These are phyloP conservation scores for Pestalotiopsis sp. DNA, from an alignment of 2,329 filamentous ascomycete species.

Conservation along the genomic window DNA sequence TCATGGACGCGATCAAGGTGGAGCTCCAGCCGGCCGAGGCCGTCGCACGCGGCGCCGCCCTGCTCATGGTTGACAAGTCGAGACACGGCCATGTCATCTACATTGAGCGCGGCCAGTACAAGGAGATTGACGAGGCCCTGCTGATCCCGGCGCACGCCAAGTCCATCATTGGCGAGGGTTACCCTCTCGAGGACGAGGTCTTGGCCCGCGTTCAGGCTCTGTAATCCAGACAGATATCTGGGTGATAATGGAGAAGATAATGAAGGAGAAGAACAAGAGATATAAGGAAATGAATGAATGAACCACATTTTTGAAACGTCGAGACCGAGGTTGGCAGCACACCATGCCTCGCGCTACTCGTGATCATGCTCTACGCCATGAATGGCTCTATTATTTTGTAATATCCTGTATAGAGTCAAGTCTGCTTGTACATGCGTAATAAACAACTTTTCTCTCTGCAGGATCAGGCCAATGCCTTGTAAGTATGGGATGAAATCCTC, in stretches of 20 bases:
- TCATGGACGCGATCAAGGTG: constrained; percentile 41
- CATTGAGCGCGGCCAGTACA: constrained; percentile 47
- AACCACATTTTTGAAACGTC: neutral
- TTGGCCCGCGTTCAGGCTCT: constrained; percentile 18
- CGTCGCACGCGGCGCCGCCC: constrained; percentile 50
- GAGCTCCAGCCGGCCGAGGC: constrained; percentile 45
- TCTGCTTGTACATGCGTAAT: too few species aligned
- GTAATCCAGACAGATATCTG: neutral
- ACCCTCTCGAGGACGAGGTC: constrained; percentile 38
- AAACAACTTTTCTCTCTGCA: too few species aligned
- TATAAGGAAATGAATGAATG: neutral
- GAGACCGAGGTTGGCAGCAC: neutral
- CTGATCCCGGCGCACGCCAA: constrained; percentile 34
- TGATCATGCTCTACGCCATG: neutral
- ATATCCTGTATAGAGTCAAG: too few species aligned
- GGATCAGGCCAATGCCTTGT: too few species aligned
- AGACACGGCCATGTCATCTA: constrained; percentile 57
- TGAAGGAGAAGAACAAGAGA: neutral
- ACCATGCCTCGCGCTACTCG: neutral
- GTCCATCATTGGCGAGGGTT: constrained; percentile 33
- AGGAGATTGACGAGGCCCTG: constrained; percentile 54
- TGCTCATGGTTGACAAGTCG: constrained; percentile 50
- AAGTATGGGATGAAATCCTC: too few species aligned
- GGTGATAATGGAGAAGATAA: neutral
- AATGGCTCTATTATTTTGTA: too few species aligned